These are phyloP conservation scores for Graphilbum ipis-grandicollis DNA, from an alignment of 2,329 filamentous ascomycete species.

Conservation along the genomic window DNA sequence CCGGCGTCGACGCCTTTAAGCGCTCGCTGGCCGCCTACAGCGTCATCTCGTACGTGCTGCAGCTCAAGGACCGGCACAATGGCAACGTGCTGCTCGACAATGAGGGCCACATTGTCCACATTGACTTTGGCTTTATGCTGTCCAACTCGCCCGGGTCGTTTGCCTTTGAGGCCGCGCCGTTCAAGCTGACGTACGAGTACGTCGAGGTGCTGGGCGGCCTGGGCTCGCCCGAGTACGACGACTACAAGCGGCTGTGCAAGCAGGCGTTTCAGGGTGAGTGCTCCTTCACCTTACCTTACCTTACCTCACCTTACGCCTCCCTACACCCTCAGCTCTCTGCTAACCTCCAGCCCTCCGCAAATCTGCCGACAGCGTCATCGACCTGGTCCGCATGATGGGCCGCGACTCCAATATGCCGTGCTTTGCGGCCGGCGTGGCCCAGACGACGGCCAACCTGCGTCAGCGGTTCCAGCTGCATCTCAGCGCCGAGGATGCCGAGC, in stretches of 20 bases:
- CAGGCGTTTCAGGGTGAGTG: constrained; percentile 59
- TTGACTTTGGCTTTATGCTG: constrained; percentile 82
- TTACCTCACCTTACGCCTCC: too few species aligned
- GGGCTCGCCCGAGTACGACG: constrained; percentile 50
- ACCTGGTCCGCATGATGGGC: constrained; percentile 73
- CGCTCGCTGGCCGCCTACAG: constrained; percentile 72
- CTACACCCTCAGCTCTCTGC: too few species aligned
- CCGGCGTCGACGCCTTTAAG: constrained; percentile 63
- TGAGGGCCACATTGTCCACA: constrained; percentile 73
- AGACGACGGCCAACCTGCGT: constrained; percentile 50
- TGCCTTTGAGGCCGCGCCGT: constrained; percentile 72
- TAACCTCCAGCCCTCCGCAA: constrained; percentile 41
- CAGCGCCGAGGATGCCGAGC: constrained; percentile 65
- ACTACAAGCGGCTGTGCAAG: constrained; percentile 67
- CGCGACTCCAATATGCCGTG: constrained; percentile 72
- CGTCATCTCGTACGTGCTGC: constrained; percentile 67
- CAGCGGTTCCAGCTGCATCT: constrained; percentile 69
- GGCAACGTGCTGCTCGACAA: constrained; percentile 76
- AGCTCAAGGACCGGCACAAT: constrained; percentile 75
- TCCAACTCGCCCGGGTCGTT: constrained; percentile 74
- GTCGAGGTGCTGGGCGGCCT: constrained; percentile 67
- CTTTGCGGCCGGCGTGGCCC: constrained; percentile 55
- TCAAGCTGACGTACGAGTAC: constrained; percentile 71
- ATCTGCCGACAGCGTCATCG: constrained; percentile 65
- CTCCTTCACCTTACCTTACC: not conserved